Evolutionary conservation across 2,329 filamentous ascomycete species (phyloP).

Genomic region (Ceratocystis alfenasii): DNA sequence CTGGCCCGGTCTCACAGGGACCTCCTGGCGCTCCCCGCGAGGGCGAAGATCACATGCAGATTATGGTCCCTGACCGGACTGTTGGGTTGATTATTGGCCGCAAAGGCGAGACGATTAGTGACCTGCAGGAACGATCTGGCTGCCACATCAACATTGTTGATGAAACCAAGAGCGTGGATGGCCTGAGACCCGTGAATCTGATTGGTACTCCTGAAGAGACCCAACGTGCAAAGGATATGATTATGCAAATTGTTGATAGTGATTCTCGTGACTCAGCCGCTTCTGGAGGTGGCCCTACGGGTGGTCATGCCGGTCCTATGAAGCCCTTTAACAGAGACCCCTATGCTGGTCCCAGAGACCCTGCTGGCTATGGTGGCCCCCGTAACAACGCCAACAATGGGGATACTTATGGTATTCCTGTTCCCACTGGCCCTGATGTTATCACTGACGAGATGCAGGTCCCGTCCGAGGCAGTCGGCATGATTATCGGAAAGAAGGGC

Average conservation of each 20-base stretch:
- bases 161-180: constrained; percentile 85
- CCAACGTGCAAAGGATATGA: constrained; percentile 69
- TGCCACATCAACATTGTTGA: constrained; percentile 93
- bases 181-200: constrained; percentile 77
- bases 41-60: constrained; percentile 76
- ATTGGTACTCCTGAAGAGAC: constrained; percentile 68
- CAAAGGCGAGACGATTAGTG: constrained; percentile 82
- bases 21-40: constrained; percentile 39
- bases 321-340: constrained; percentile 20
- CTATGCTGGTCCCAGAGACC: constrained; percentile 18
- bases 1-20: neutral
- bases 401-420: constrained; percentile 21
- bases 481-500: constrained; percentile 92
- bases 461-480: constrained; percentile 81
- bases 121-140: constrained; percentile 81
- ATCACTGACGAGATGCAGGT: constrained; percentile 74
- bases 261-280: constrained; percentile 53
- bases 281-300: constrained; percentile 27
- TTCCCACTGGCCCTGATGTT: constrained; percentile 43
- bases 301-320: constrained; percentile 26
- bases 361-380: constrained; percentile 25
- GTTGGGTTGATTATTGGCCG: constrained; percentile 91
- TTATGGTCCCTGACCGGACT: constrained; percentile 89
- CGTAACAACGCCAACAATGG: constrained; percentile 29
- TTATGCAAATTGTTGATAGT: constrained; percentile 89